Percentiles rank a stretch among this genome's conserved stretches.
These are phyloP conservation scores for Balakata baccata DNA, from an alignment of 345 rosid species.

Conservation along the genomic window DNA sequence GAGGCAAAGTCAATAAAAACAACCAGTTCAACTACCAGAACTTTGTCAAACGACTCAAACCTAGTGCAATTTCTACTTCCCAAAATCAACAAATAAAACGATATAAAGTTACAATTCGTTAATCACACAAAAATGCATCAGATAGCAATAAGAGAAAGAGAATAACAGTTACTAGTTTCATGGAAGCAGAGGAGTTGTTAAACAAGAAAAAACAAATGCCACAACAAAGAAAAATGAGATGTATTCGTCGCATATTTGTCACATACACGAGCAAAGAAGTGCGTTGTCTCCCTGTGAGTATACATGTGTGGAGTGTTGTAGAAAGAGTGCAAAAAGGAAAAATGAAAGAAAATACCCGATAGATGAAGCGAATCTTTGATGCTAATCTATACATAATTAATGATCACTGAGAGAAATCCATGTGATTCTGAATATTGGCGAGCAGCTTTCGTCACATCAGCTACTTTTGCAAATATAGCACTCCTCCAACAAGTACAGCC, in stretches of 20 bases:
- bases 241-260: neutral
- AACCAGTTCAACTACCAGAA: neutral
- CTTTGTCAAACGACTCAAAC: neutral
- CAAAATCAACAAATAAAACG: neutral
- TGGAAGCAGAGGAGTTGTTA: constrained; percentile 54
- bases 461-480: constrained; percentile 78
- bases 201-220: neutral
- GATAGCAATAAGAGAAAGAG: neutral
- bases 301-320: neutral
- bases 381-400: constrained; percentile 52
- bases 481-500: constrained; percentile 72
- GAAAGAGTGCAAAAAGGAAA: neutral
- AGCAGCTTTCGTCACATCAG: constrained; percentile 62
- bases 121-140: neutral
- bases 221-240: neutral
- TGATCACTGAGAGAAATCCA: neutral
- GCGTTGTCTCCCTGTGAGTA: neutral
- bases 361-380: constrained; percentile 61
- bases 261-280: neutral
- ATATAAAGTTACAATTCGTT: neutral
- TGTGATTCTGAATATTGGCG: neutral
- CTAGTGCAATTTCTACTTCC: neutral
- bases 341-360: constrained; percentile 39
- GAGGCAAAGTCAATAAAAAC: neutral
- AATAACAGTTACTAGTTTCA: constrained; percentile 47